Evolutionary conservation across 163 green algal genomes (phyloP), one percentile per base, ranked within the genome.

Genomic region (Chlorella variabilis): DNA sequence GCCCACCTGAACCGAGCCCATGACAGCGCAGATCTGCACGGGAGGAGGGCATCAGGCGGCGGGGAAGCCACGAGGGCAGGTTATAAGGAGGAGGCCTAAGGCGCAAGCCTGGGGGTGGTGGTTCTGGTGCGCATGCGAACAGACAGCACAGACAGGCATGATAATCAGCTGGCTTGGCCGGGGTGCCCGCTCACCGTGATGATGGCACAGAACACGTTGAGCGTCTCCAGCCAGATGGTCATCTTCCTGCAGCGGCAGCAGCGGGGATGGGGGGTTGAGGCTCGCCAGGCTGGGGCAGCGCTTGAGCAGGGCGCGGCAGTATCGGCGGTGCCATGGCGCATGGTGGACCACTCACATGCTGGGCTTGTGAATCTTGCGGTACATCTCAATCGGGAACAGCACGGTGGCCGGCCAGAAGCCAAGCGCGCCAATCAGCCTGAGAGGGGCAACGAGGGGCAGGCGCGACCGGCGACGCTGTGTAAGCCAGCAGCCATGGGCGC

Each of bases 361-460:
- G 36, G 74, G 80, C 41, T 83, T 68, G 34, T 34, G n/a, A 6
- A 51, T 51, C n/a, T 74, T 77, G 25, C 63, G 31, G 71, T 82
- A 86, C 48, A 86, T 83, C 48, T 86, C 59, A 4, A 91, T 75
- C 0, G 87, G 87, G 51, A 89, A 87, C 58, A 85, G 86, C 23
- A 91, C 71, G 21, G 85, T 90, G 25, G 83, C 80, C 7, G 87
- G 87, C 83, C 85, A 89, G 75, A 91, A 91, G 68, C 82, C 82
- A 11, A 91, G 75, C 3, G 85, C 85, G 25, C 87, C 87, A 33
- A 90, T 82, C 15, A 91, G 79, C 69, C 70, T 77, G 49, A n/a
- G 25, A 23, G 25, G 11, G 15, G 11, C 54, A 63, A 63, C 18
- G 6, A 63, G 54, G 23, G 11, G 45, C 45, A 54, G 45, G 45